phyloP scores from a whole-genome alignment of 805 yeast genomes.

The Lipomyces kockii region DNA sequence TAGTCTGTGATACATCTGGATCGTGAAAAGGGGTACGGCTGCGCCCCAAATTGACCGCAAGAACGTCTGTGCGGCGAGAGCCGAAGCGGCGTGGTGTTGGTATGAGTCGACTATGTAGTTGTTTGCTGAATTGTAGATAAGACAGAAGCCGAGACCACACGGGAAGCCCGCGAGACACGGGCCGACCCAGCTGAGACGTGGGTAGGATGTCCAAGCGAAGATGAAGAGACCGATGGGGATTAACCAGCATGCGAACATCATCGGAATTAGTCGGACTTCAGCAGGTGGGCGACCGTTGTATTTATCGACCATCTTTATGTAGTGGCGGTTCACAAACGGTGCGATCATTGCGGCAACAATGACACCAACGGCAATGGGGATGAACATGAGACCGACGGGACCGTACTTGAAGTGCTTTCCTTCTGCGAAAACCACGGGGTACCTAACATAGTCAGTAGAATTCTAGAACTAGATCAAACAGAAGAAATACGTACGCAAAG shows the following conservation, averaged over 20 bases:
- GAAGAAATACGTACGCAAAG: conserved; percentile 49
- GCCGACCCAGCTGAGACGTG: conserved; percentile 57
- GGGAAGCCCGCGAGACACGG: conserved; percentile 53
- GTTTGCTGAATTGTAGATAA: conserved; percentile 65
- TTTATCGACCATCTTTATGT: conserved; percentile 42
- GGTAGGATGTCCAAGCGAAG: conserved; percentile 62
- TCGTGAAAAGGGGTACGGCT: conserved; percentile 60
- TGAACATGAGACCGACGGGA: conserved; percentile 66
- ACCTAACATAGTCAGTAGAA: conserved; percentile 30
- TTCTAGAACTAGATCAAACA: neutral
- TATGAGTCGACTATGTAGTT: conserved; percentile 54
- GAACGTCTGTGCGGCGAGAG: conserved; percentile 79
- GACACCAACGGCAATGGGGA: conserved; percentile 73
- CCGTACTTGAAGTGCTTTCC: conserved; percentile 59
- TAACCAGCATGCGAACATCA: conserved; percentile 59
- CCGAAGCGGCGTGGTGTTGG: conserved; percentile 66
- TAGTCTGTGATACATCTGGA: conserved; percentile 59
- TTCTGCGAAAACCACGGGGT: conserved; percentile 61
- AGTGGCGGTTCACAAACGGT: conserved; percentile 45
- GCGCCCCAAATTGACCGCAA: conserved; percentile 61
- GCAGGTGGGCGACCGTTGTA: conserved; percentile 59
- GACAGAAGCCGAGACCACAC: conserved; percentile 53
- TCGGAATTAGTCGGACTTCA: conserved; percentile 62
- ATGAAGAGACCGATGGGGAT: conserved; percentile 62
- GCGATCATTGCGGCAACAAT: conserved; percentile 42